Evolutionary conservation across 1,284 basidiomycete genomes (phyloP), one percentile per base, ranked within the genome.

Genomic region (Cryptococcus sp.): DNA sequence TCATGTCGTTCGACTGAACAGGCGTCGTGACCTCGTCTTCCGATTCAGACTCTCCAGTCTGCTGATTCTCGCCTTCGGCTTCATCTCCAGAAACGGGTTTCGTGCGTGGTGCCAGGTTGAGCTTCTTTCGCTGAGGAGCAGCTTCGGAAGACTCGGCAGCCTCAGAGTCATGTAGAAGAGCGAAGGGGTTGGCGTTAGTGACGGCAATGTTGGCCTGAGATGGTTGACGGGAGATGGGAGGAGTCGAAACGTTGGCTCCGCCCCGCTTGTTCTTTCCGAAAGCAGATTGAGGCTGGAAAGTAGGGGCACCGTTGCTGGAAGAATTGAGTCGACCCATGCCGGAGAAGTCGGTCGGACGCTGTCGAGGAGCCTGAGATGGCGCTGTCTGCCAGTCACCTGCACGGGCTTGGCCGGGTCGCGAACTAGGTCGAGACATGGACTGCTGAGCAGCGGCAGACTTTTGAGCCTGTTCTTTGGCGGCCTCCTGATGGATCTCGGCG

Each of bases 201-300:
- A 41, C 19, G 78, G 93, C 93, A 87, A 91, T 93, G 76, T 94
- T 96, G 56, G 82, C 80, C 52, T 77, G 84, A 42, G 89, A 92
- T 61, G 80, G 84, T 25, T 85, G 84, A 46, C 91, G 82, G 7
- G 88, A 85, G 14, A 91, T 76, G 3, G 86, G 81, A 56, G 87
- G 77, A 24, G 77, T 83, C 47, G 70, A 68, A 10, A 80, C 78
- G 25, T 79, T 77, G 21, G 75, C 67, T 36, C 66, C 69, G 51
- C 82, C 81, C n/a, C n/a, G n/a, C 31, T 62, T 59, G 74, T 87
- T 86, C 78, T 86, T 86, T 56, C 78, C 78, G 69, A 90, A 91
- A 36, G 92, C 84, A 55, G 85, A 87, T 57, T 83, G 82, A 1
- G 91, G 91, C 77, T 92, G 92, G 87, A 72, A 97, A 88, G 66